Evolutionary conservation across 176 grass and related monocot species (phyloP).

Genomic region (Rhynchospora breviuscula): DNA sequence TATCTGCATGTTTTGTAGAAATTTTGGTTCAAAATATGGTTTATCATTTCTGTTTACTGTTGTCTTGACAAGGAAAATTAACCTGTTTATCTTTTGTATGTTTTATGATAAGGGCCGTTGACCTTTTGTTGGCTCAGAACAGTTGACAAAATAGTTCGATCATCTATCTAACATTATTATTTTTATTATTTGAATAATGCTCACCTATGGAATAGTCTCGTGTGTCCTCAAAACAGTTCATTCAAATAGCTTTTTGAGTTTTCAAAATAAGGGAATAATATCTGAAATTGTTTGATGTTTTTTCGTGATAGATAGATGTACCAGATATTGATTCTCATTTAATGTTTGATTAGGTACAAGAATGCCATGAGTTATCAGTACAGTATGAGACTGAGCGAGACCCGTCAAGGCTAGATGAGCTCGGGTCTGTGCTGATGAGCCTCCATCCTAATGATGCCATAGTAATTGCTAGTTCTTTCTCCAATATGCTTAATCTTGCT

Average conservation of each 20-base stretch:
- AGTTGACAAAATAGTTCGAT: conserved; percentile 5
- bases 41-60: neutral
- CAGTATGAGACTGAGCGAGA: conserved; percentile 46
- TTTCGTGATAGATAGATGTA: neutral
- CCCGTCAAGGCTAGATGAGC: conserved; percentile 39
- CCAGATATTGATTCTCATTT: neutral
- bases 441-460: conserved; percentile 56
- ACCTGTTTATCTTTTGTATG: neutral
- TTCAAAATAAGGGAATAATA: neutral
- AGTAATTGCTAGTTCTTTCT: conserved; percentile 62
- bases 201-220: neutral
- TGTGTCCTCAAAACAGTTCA: neutral
- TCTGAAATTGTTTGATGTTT: neutral
- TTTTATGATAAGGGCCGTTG: neutral
- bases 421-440: conserved; percentile 45
- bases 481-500: conserved; percentile 88
- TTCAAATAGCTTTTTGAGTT: neutral
- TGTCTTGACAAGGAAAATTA: neutral
- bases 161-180: neutral
- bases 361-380: conserved; percentile 65
- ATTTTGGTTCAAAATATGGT: neutral
- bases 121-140: neutral
- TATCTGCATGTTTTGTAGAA: neutral
- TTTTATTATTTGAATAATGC: neutral
- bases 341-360: conserved; percentile 58